Conservation (phyloP, 495 filamentous ascomycete genomes). For the Tetracladium setigerum region DNA sequence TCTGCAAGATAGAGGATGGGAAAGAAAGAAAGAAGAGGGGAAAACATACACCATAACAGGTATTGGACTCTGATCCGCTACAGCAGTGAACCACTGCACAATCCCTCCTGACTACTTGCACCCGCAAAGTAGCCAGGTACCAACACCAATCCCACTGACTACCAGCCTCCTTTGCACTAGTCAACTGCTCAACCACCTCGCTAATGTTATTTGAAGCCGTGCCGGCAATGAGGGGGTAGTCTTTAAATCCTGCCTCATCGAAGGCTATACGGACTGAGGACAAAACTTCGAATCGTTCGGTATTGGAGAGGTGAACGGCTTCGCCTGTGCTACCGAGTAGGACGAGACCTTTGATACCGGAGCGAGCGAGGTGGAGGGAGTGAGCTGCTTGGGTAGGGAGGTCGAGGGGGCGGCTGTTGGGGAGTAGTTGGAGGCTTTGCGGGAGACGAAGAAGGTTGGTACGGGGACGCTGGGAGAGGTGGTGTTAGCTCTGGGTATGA, state of each 20-base stretch:
- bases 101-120: slow-evolving; percentile 38
- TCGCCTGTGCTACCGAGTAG: slow-evolving; percentile 64
- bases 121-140: slow-evolving; percentile 50
- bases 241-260: slow-evolving; percentile 45
- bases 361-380: slow-evolving; percentile 52
- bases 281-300: slow-evolving; percentile 51
- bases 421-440: slow-evolving; percentile 15
- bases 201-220: slow-evolving; percentile 55
- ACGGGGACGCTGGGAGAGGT: slow-evolving; percentile 14
- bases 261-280: slow-evolving; percentile 43
- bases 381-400: slow-evolving; percentile 48
- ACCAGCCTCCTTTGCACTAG: slow-evolving; percentile 49
- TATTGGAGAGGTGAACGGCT: slow-evolving; percentile 54
- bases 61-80: slow-evolving; percentile 45
- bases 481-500: not conserved
- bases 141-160: slow-evolving; percentile 53
- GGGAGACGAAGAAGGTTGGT: slow-evolving; percentile 24
- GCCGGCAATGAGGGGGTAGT: slow-evolving; percentile 62
- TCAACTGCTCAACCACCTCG: slow-evolving; percentile 52
- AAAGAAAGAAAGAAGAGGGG: not conserved
- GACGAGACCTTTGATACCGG: slow-evolving; percentile 56
- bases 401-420: slow-evolving; percentile 35
- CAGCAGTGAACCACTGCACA: slow-evolving; percentile 42
- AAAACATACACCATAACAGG: slow-evolving; percentile 42
- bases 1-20: not conserved